A percentile compares a stretch with the other conserved stretches of the same genome.
Conservation (phyloP, 441 rosid species). For the Hura crepitans region DNA sequence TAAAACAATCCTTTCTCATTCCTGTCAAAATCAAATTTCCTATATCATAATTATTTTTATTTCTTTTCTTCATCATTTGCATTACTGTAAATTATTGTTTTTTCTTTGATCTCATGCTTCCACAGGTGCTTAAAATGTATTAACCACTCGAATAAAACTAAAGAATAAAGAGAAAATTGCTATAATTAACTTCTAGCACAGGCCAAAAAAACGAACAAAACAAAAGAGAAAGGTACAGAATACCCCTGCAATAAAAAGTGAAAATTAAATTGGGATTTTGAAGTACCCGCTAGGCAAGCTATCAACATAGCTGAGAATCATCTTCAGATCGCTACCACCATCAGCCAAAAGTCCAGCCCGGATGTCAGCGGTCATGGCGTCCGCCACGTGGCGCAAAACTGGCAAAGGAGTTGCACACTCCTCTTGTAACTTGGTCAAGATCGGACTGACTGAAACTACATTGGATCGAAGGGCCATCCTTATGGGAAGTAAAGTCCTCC, state of each 20-base stretch:
- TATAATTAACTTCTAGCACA: too few species aligned
- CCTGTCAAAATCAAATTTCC: conserved; percentile 33
- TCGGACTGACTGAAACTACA: conserved; percentile 40
- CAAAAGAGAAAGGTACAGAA: too few species aligned
- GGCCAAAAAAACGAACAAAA: too few species aligned
- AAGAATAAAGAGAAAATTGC: background rate
- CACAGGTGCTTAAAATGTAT: too few species aligned
- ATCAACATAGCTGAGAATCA: conserved; percentile 78
- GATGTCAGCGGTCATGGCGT: conserved; percentile 65
- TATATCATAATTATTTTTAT: background rate
- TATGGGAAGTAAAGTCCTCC: conserved; percentile 15
- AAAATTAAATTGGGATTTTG: background rate
- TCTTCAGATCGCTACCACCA: conserved; percentile 68
- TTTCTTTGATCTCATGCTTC: too few species aligned
- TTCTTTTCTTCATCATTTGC: too few species aligned
- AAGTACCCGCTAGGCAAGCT: conserved; percentile 69
- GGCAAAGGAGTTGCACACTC: conserved; percentile 68
- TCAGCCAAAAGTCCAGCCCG: conserved; percentile 65
- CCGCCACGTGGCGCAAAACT: conserved; percentile 59
- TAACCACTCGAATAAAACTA: too few species aligned
- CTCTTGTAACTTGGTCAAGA: conserved; percentile 52
- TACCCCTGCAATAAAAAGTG: background rate
- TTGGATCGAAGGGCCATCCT: conserved; percentile 51
- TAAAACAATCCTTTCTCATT: conserved; percentile 81
- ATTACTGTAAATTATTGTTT: too few species aligned